Evolutionary conservation across 371 early-diverging fungal species (phyloP).

Genomic region (Entomophthora muscae): DNA sequence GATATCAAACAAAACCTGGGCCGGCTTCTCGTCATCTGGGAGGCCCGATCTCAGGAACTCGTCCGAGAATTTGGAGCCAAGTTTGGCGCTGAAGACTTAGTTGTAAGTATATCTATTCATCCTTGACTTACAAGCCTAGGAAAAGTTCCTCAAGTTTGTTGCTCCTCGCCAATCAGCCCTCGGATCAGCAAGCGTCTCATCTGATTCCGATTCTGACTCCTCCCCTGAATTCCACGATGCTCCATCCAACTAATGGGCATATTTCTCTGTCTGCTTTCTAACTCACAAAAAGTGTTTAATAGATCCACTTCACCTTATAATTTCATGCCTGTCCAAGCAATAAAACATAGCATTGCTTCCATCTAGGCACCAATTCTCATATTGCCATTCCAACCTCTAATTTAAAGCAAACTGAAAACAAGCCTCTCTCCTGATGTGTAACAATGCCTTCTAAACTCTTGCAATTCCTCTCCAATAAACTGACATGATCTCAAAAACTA

Average conservation of each 20-base stretch:
- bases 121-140: not conserved
- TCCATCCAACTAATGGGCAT: not conserved
- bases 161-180: not conserved
- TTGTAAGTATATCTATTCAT: constrained; percentile 13
- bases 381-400: no score
- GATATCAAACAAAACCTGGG: constrained; percentile 40
- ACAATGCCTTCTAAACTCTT: no score
- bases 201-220: constrained; percentile 2
- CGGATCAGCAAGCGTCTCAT: not conserved
- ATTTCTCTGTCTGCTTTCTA: no score
- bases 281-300: no score
- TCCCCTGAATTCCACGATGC: not conserved
- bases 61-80: constrained; percentile 44
- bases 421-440: no score
- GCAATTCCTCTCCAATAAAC: no score
- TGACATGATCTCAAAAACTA: no score
- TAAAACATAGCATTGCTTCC: no score
- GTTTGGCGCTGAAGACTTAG: constrained; percentile 48
- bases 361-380: no score
- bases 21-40: constrained; percentile 48
- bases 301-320: no score
- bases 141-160: not conserved
- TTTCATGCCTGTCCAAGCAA: no score
- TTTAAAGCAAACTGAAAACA: no score
- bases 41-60: constrained; percentile 47